These are phyloP conservation scores for Aspergillus arachidicola DNA, from an alignment of 2,329 filamentous ascomycete species.

Conservation along the genomic window DNA sequence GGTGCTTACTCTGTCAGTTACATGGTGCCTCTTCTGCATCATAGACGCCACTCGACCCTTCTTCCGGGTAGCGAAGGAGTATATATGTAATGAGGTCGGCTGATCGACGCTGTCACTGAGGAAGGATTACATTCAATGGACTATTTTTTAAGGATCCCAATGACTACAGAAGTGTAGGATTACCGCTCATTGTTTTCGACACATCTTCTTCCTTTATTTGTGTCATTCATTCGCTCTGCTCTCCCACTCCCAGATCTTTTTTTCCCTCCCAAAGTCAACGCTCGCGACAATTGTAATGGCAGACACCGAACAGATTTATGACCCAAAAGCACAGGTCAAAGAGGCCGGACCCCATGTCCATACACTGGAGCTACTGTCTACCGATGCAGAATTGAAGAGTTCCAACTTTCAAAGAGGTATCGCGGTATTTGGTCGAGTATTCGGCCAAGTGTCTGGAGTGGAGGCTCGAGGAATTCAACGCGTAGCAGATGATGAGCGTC, in stretches of 20 bases:
- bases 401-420: not conserved
- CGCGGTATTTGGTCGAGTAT: conserved; percentile 4
- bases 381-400: not conserved
- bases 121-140: not conserved
- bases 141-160: not conserved
- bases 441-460: conserved; percentile 9
- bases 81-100: conserved; percentile 5
- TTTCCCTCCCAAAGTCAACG: not conserved
- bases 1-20: not conserved
- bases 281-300: not conserved
- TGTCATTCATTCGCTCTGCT: not conserved
- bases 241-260: not conserved
- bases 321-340: not conserved
- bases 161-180: not conserved
- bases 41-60: not conserved
- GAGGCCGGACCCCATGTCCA: not conserved
- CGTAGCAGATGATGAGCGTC: conserved; percentile 13
- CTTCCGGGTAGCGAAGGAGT: not conserved
- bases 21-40: not conserved
- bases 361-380: not conserved
- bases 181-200: not conserved
- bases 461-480: conserved; percentile 17
- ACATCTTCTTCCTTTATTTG: not conserved
- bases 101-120: not conserved
- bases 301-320: conserved; percentile 1